A percentile compares a stretch with the other conserved stretches of the same genome.
phyloP scores from a whole-genome alignment of 441 rosid genomes.

The Euphorbia corollata region DNA sequence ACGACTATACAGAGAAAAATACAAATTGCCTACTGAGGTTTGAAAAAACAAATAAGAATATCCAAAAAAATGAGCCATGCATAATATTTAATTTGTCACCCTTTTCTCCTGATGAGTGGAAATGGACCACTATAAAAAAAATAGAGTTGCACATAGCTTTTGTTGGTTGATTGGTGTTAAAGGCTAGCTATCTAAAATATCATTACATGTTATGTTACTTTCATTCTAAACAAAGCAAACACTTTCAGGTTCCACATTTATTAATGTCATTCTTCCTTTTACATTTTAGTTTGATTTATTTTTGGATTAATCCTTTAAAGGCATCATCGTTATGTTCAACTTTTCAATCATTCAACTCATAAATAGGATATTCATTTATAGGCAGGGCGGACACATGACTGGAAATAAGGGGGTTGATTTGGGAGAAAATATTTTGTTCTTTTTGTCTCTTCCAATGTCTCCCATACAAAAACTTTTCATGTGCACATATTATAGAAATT shows the following conservation, averaged over 20 bases:
- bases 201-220: conserved; percentile 25
- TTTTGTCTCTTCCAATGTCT: too few species aligned
- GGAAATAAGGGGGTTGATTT: too few species aligned
- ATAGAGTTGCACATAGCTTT: too few species aligned
- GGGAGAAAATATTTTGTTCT: too few species aligned
- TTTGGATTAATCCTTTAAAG: conserved; percentile 11
- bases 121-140: conserved; percentile 2
- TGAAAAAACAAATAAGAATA: background rate
- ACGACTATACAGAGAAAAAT: background rate
- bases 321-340: conserved; percentile 1
- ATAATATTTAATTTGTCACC: background rate
- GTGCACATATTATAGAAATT: too few species aligned
- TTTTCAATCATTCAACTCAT: background rate
- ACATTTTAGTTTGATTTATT: background rate
- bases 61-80: background rate
- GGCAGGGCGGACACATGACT: too few species aligned
- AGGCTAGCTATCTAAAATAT: conserved; percentile 6
- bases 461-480: too few species aligned
- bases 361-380: background rate
- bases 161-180: conserved; percentile 9
- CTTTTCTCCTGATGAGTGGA: background rate
- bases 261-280: conserved; percentile 12
- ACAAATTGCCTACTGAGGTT: too few species aligned
- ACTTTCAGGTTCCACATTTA: background rate
- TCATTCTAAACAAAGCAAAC: conserved; percentile 33